Evolutionary conservation across 1,284 basidiomycete genomes (phyloP).

Genomic region (Leccinum pallidistipes): DNA sequence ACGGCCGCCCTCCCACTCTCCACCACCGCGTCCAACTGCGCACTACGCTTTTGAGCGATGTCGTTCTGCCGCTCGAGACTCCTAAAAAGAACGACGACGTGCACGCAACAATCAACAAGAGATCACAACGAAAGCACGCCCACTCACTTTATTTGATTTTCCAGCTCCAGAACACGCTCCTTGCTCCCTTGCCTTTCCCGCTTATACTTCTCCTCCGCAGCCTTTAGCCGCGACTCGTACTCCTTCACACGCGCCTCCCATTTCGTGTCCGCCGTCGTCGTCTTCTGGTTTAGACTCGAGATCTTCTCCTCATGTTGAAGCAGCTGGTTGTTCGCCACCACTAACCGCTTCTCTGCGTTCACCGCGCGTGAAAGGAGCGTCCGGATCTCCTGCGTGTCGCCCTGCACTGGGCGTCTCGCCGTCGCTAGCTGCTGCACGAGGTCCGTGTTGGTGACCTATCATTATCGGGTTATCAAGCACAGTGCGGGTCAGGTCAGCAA

Average conservation of each 20-base stretch:
- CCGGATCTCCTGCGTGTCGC: constrained; percentile 72
- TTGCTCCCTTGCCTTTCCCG: constrained; percentile 93
- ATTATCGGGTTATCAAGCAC: background rate
- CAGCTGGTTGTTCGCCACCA: constrained; percentile 82
- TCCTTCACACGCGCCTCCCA: constrained; percentile 94
- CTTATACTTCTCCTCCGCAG: constrained; percentile 93
- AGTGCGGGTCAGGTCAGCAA: background rate
- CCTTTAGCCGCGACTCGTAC: constrained; percentile 81
- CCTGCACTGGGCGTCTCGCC: constrained; percentile 63
- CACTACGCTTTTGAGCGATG: constrained; percentile 64
- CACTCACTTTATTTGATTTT: constrained; percentile 63
- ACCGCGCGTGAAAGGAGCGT: constrained; percentile 70
- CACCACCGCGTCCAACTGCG: constrained; percentile 61
- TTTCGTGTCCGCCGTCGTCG: constrained; percentile 70
- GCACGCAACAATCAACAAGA: background rate
- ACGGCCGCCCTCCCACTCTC: constrained; percentile 30
- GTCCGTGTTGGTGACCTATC: constrained; percentile 72
- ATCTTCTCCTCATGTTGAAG: constrained; percentile 82
- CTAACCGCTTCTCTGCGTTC: constrained; percentile 81
- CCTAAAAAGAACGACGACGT: constrained; percentile 39
- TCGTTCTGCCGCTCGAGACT: constrained; percentile 70
- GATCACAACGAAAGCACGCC: background rate
- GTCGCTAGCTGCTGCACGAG: constrained; percentile 72
- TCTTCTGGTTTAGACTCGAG: constrained; percentile 69
- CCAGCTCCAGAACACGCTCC: constrained; percentile 73